phyloP scores from a whole-genome alignment of 2,329 filamentous ascomycete genomes.

The Penicillium griseofulvum region DNA sequence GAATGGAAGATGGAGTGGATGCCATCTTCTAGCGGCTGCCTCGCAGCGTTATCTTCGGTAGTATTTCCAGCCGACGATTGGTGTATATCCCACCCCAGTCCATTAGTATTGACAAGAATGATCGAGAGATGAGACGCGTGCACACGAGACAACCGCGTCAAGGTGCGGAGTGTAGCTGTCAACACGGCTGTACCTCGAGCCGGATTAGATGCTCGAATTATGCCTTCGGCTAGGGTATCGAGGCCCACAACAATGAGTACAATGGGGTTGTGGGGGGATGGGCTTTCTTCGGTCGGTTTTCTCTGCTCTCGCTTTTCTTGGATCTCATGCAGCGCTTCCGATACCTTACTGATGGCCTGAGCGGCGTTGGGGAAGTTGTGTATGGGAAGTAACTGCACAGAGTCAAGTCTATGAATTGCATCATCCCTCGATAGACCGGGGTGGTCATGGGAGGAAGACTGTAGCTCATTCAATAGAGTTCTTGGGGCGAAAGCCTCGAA shows the following conservation, averaged over 20 bases:
- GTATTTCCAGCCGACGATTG: not conserved
- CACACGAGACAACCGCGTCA: slow-evolving; percentile 34
- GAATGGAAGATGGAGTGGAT: slow-evolving; percentile 30
- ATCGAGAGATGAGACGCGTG: slow-evolving; percentile 31
- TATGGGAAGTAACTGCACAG: slow-evolving; percentile 35
- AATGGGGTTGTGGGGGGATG: slow-evolving; percentile 1
- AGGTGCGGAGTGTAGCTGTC: slow-evolving; percentile 30
- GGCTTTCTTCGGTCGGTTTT: not conserved
- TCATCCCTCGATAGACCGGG: slow-evolving; percentile 23
- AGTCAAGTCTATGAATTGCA: slow-evolving; percentile 33
- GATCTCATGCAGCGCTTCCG: slow-evolving; percentile 23
- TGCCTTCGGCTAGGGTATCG: slow-evolving; percentile 36
- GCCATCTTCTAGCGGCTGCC: slow-evolving; percentile 15
- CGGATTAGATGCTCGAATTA: slow-evolving; percentile 40
- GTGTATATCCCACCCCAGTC: slow-evolving; percentile 21
- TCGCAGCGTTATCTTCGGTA: not conserved
- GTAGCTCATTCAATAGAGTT: slow-evolving; percentile 29
- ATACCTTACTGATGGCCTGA: slow-evolving; percentile 33
- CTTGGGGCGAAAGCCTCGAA: slow-evolving; percentile 32
- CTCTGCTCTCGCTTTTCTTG: slow-evolving; percentile 11
- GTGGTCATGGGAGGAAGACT: slow-evolving; percentile 9
- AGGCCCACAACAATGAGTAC: slow-evolving; percentile 38
- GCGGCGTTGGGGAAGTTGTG: slow-evolving; percentile 30
- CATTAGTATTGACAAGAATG: slow-evolving; percentile 39
- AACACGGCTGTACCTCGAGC: slow-evolving; percentile 35